Base-by-base conservation (phyloP, 1,284 basidiomycete genomes). In the Afroboletus lepidellus region DNA sequence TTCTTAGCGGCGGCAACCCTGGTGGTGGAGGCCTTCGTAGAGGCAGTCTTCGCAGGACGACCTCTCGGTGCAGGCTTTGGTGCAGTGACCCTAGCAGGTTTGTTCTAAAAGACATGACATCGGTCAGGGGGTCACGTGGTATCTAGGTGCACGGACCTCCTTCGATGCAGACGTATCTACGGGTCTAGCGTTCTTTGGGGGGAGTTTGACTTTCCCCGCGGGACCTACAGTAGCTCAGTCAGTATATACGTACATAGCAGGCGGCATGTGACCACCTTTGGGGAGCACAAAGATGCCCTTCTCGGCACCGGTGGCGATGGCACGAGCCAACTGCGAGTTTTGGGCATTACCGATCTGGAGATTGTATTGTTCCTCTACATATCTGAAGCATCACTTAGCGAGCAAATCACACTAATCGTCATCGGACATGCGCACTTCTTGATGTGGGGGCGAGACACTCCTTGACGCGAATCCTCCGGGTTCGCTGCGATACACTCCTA, bases 401-500 rank as follows among this genome's bases (percentile, higher is more conserved):
- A 49, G 51, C 15, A 53, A n/a, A 51, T 56, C 56, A 51, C 49
- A 34, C 46, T 16, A 21, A 36, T 20, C 32, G n/a, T 48, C 38
- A 50, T 39, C 50, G 32, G 41, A 34, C 55, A 57, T 47, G 54
- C 61, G 48, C 68, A 87, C 93, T 93, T 95, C 83, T 96, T 96
- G 76, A 97, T 92, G 66, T 88, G 85, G 54, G 88, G 90, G 51
- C 94, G 89, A 62, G 92, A 94, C 60, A 95, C 91, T 70, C 94
- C 94, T 56, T 72, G 69, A 59, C 93, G 90, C 56, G 88, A 83
- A 57, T 93, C 91, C 34, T 90, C 88, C 24, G 83, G 79, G 72
- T 87, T 77, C 49, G 77, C 80, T 57, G 78, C 72, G 72, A 96
- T 91, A 64, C 90, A 92, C 77, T 94, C 92, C 87, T 89, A 72